Evolutionary conservation across 495 filamentous ascomycete species (phyloP), one percentile per base, ranked within the genome.

Genomic region (Cenococcum geophilum): DNA sequence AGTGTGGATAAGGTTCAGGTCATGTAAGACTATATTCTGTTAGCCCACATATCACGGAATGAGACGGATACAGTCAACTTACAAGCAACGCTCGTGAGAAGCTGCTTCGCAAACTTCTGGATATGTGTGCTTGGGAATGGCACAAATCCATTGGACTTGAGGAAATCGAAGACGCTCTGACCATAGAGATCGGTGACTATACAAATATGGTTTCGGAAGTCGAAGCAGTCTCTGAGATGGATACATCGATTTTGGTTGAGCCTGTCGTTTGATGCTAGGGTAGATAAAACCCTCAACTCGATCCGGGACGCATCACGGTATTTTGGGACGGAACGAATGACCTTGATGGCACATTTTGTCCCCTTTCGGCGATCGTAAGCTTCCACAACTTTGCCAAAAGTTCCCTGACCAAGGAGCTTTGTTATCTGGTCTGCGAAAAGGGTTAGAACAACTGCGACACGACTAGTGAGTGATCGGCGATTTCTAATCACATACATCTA

Each of bases 61-160:
- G 65, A 37, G 11, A 37, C 52, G 55, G 5, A 55, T 20, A 21
- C 20, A 34, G 52, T n/a, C 32, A 42, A 82, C 91, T 81, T 77
- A 97, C 92, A 98, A 55, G 93, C 95, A 65, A 98, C 95, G 69
- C 93, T 97, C n/a, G 92, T 97, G 55, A 98, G 86, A 18, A 98
- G 76, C 70, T 98, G 93, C 45, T 92, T 83, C 12, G 93, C 93
- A 79, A 98, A 97, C 68, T 82, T 89, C 73, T 97, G 93, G 60
- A 98, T 98, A 72, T 98, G 92, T 68, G 91, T 96, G 79, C 93
- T 97, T n/a, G 93, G 93, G 72, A 98, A 98, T 1, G 93, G 93
- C 23, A 95, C 89, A 72, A 97, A 98, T 50, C 79, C 78, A 72
- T 97, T 97, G 67, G 85, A 84, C 77, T 98, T 98, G 48, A 98